These are phyloP conservation scores for Bathelium albidoporum DNA, from an alignment of 495 filamentous ascomycete genomes.

Conservation along the genomic window DNA sequence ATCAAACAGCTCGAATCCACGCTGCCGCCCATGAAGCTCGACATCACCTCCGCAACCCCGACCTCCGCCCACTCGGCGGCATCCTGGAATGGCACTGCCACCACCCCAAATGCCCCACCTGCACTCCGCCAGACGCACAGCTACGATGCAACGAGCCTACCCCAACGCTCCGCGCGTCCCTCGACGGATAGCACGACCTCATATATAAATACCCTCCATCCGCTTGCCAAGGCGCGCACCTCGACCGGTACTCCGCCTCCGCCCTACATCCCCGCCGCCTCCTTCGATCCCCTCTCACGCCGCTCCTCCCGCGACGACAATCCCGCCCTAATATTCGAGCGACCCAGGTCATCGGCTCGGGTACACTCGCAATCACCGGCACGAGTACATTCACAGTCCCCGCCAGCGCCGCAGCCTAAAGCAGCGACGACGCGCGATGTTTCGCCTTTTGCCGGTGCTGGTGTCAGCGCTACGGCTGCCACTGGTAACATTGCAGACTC, in stretches of 20 bases:
- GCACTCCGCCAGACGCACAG: constrained; percentile 43
- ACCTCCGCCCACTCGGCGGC: constrained; percentile 18
- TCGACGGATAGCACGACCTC: background rate
- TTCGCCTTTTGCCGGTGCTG: too few relatives aligned
- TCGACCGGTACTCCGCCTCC: background rate
- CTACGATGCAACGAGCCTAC: constrained; percentile 26
- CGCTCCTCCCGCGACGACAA: background rate
- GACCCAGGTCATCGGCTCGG: background rate
- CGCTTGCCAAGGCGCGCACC: background rate
- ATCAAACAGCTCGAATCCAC: constrained; percentile 80
- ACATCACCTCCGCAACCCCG: constrained; percentile 38
- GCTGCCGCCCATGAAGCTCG: constrained; percentile 77
- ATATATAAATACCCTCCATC: background rate
- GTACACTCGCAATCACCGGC: background rate
- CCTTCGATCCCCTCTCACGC: background rate
- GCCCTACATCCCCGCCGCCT: background rate
- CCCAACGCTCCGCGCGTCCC: constrained; percentile 10
- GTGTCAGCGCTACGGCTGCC: too few relatives aligned
- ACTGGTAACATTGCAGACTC: too few relatives aligned
- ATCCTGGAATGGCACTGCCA: constrained; percentile 16
- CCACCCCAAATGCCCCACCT: constrained; percentile 23
- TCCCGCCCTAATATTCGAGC: constrained; percentile 5
- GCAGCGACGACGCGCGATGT: too few relatives aligned
- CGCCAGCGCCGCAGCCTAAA: too few relatives aligned
- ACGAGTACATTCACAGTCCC: too few relatives aligned